Conservation (phyloP, 2,329 filamentous ascomycete genomes). For the Botrytis tulipae region DNA sequence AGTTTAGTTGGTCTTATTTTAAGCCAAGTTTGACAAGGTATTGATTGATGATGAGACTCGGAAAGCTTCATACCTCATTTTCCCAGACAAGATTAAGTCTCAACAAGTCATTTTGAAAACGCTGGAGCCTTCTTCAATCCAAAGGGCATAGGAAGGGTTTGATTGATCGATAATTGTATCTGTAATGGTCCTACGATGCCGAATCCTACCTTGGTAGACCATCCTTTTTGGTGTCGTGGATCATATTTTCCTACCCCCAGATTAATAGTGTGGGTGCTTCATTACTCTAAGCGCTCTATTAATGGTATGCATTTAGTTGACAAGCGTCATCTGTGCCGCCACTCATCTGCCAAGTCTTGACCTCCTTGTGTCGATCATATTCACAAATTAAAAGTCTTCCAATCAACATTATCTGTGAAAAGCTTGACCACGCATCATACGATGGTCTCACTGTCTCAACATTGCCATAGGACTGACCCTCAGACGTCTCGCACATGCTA, state of each 20-base stretch:
- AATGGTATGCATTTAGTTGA: not conserved
- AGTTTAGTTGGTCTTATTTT: not conserved
- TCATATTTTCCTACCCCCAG: not conserved
- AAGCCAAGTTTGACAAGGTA: conserved; percentile 6
- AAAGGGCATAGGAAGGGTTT: not conserved
- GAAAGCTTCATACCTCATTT: conserved; percentile 18
- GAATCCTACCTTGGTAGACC: not conserved
- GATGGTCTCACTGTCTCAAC: conserved; percentile 10
- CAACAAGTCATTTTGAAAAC: conserved; percentile 1
- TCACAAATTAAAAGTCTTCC: not conserved
- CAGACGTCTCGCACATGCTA: conserved; percentile 4
- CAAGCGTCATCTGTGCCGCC: conserved; percentile 2
- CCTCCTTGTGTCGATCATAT: conserved; percentile 14
- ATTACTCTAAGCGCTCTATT: conserved; percentile 3
- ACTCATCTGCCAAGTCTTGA: conserved; percentile 5
- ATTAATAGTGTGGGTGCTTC: not conserved
- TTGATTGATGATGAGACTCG: conserved; percentile 15
- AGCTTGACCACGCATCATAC: not conserved
- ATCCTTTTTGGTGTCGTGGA: not conserved
- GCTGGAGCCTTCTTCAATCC: not conserved
- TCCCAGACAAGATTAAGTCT: conserved; percentile 15
- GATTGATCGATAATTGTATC: not conserved
- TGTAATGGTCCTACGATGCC: not conserved
- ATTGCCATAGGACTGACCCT: conserved; percentile 6
- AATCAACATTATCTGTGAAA: not conserved